Base-by-base conservation (phyloP, 257 asterid genomes). In the Petunia axillaris region DNA sequence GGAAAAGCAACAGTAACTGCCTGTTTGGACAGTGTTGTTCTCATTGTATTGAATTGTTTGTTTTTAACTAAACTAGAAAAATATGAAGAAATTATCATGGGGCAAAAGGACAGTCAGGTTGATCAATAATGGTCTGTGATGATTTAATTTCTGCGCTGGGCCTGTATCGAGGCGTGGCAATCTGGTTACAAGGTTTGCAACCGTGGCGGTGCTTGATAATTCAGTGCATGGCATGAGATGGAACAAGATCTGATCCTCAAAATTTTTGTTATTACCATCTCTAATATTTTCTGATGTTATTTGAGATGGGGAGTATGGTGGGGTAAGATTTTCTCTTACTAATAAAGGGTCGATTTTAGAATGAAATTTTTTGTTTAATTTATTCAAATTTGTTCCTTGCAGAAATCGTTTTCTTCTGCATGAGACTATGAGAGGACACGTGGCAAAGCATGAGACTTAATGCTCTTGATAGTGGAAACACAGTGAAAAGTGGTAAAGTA, bases 131-230 rank as follows among this genome's bases (percentile, higher is more conserved):
- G n/a, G 63, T 60, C 59, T 52, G 16, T 73, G 63, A 35, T 73
- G 78, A 50, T 73, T 36, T 25, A 25, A 48, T 54, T 73, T 64
- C 35, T 64, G 4, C 70, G 44, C 10, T 73, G 16, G 58, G 25
- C 78, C 62, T 9, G 36, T 73, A 46, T 73, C 78, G 25, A 50
- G 63, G 78, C 46, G 4, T 25, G 78, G 78, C 78, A 35, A 16
- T n/a, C 46, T 6, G 25, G 15, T 46, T 14, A 8, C 7, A 2
- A 62, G 63, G 4, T 74, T 74, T 74, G 78, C 46, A 50, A 44
- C 46, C 46, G 48, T 35, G 63, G 43, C 36, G 4, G 63, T 68
- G 76, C 64, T 50, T 40, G 13, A 50, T 10, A 68, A 14, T 43
- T 68, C 57, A 5, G 9, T 73, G 62, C 63, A 1, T 6, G 8